phyloP scores from a whole-genome alignment of 2,329 filamentous ascomycete species.

The Epichloe typhina region DNA sequence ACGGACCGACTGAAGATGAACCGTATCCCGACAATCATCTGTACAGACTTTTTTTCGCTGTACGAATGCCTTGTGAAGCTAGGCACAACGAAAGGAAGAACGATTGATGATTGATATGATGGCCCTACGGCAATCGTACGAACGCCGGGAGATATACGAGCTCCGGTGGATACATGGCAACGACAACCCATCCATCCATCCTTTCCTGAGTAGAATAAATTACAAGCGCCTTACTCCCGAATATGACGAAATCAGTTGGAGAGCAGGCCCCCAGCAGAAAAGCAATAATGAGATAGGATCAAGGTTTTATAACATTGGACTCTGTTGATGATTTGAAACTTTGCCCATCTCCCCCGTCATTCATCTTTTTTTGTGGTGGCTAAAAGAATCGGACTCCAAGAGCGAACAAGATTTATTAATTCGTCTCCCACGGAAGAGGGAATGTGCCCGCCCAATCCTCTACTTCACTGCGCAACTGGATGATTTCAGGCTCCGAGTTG shows the following conservation, averaged over 20 bases:
- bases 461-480: conserved; percentile 62
- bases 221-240: conserved; percentile 1
- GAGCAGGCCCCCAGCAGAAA: not conserved
- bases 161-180: no score
- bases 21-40: no score
- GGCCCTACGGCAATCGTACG: no score
- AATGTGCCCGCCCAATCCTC: conserved; percentile 67
- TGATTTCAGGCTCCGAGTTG: conserved; percentile 54
- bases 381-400: no score
- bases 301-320: no score
- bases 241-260: not conserved
- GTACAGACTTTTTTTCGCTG: no score
- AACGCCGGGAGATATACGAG: no score
- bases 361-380: not conserved
- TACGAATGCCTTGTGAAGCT: no score
- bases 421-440: conserved; percentile 51
- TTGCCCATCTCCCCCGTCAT: not conserved
- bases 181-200: not conserved
- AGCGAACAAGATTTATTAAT: conserved; percentile 10
- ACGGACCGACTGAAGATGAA: no score
- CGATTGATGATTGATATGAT: no score
- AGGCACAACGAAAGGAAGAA: no score
- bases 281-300: not conserved
- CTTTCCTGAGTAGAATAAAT: conserved; percentile 5
- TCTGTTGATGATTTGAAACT: no score